Base-by-base conservation (phyloP, 1,284 basidiomycete species). In the Apiotrichum porosum region DNA sequence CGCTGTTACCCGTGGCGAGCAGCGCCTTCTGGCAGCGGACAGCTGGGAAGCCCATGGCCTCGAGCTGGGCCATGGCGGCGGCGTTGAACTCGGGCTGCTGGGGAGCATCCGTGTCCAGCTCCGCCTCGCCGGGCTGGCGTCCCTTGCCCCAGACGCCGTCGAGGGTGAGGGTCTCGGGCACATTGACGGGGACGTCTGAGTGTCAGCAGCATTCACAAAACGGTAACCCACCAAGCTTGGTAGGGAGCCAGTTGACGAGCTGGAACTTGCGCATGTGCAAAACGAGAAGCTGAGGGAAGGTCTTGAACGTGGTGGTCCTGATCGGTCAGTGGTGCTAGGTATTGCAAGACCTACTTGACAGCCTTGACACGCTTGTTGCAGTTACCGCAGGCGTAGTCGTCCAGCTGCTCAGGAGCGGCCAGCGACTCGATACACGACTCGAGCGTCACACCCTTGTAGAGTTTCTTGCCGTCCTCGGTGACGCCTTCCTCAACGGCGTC, bases 231-330 rank as follows among this genome's bases (percentile, higher is more conserved):
- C 88, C 87, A 30, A 97, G 80, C 71, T 98, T 98, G 6, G 86
- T 82, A 0, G 95, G 94, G 4, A 98, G 90, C 94, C 94, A 98
- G 64, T 93, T 93, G 45, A 94, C 84, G 6, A 97, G 80, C 72
- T 94, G 88, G 77, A 97, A 97, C 63, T 95, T 93, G 62, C 88
- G 89, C 44, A 91, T 85, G 61, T 97, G 93, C 1, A 99, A 71
- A 5, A 94, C 84, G 0, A 98, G 79, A 2, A 92, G 82, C 21
- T 91, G 80, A 0, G 94, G 94, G 78, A 94, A 92, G 0, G 88
- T 86, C 6, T 86, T 80, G 61, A 98, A 88, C 26, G 80, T 81
- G 79, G 81, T 64, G 79, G 83, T 73, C 84, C 92, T 66, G 31
- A 4, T 1, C 9, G 10, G 42, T 54, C 17, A 54, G 52, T 17